Base-by-base conservation (phyloP, 441 rosid species). In the Gossypium armourianum region DNA sequence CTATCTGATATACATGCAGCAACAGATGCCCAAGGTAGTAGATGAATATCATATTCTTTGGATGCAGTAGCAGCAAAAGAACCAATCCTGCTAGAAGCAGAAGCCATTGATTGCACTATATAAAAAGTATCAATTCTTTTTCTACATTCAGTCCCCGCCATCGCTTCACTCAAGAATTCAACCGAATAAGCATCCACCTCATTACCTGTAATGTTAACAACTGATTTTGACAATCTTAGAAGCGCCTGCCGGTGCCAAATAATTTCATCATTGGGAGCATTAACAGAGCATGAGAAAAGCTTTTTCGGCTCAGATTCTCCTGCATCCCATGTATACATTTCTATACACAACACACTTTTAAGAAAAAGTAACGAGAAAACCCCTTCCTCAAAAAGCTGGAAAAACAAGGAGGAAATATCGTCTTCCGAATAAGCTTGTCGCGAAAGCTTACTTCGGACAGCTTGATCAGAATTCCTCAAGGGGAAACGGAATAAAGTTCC, bases 401-500 rank as follows among this genome's bases (percentile, higher is more conserved):
- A 79, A 74, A 94, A 87, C 96, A 94, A 86, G 71, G 86, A 77
- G 71, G 81, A 75, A 74, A 94, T 70, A 57, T 91, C 90, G 28
- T 80, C 86, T 61, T 86, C 92, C 8, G 76, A 74, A 58, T 94
- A 94, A 0, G 93, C 88, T 80, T 94, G 98, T 84, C 97, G 87
- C 7, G 98, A 94, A 36, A 94, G 93, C 89, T 88, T 88, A 75
- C 98, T 94, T 26, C 67, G 70, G 40, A 76, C 86, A 10, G 98
- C 97, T 79, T 91, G 96, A 71, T 82, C 83, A 2, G 86, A 78
- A 75, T 83, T 92, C 86, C 97, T 86, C 82, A 94, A 76, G 9
- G 98, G 98, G 72, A 94, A 91, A 72, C 98, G 97, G 68, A 94
- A 94, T 43, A 94, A 78, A 76, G 98, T 87, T 64, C 97, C 98